Conservation (phyloP, 1,284 basidiomycete species). For the Ustilago curta region DNA sequence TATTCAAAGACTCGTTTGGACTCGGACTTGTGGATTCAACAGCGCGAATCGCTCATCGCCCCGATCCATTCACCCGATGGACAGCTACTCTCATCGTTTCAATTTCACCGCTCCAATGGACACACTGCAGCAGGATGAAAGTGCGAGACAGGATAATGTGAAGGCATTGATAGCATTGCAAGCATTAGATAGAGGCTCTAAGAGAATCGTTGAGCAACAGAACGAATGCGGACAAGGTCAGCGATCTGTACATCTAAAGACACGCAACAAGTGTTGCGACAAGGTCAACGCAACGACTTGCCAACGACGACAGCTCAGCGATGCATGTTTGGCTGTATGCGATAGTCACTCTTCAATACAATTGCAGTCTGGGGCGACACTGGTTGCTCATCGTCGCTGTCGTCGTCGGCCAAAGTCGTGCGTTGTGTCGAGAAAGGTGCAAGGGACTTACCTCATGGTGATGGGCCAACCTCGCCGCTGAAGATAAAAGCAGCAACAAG, state of each 20-base stretch:
- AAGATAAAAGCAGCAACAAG: conserved; percentile 10
- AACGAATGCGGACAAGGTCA: conserved; percentile 1
- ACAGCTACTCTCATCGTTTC: too few species aligned
- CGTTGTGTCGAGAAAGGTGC: background rate
- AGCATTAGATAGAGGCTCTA: background rate
- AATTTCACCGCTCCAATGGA: too few species aligned
- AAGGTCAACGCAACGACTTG: conserved; percentile 1
- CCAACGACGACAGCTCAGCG: conserved; percentile 52
- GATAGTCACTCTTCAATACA: conserved; percentile 56
- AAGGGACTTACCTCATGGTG: conserved; percentile 18
- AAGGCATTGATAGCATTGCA: background rate
- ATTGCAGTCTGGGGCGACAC: conserved; percentile 61
- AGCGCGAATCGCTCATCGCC: background rate
- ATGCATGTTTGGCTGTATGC: conserved; percentile 59
- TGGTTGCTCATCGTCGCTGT: conserved; percentile 54
- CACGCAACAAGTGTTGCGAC: background rate
- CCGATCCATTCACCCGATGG: conserved; percentile 6
- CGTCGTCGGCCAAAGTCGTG: conserved; percentile 11
- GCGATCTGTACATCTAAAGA: background rate
- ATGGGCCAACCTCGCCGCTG: conserved; percentile 12
- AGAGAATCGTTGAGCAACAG: background rate
- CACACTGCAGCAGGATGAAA: background rate
- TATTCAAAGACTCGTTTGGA: too few species aligned
- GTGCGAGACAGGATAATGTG: background rate
- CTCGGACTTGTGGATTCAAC: background rate